Evolutionary conservation across 306 rosid species (phyloP).

Genomic region (Cicer pinnatifidum): DNA sequence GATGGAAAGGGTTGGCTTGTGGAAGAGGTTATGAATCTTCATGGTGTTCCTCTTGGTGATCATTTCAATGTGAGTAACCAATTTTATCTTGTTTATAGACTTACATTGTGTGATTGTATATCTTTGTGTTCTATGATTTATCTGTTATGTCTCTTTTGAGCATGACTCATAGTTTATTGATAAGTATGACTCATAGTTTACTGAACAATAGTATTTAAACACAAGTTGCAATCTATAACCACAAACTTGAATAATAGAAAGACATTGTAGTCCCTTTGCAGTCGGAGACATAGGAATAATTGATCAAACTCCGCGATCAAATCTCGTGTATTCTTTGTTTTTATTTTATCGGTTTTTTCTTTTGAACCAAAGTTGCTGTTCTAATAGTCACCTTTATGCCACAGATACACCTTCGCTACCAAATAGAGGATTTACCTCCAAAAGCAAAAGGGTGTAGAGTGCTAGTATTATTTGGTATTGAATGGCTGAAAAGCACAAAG

Average conservation of each 20-base stretch:
- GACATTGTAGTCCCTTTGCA: too few species aligned
- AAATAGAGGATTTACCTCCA: constrained; percentile 78
- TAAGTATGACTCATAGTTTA: too few species aligned
- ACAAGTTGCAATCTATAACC: too few species aligned
- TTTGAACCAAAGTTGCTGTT: too few species aligned
- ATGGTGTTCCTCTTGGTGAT: constrained; percentile 91
- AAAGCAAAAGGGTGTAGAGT: constrained; percentile 73
- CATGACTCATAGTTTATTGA: too few species aligned
- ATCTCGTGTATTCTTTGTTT: too few species aligned
- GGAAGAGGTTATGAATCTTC: constrained; percentile 88
- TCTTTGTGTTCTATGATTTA: constrained; percentile 38
- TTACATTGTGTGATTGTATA: constrained; percentile 38
- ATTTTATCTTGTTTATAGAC: constrained; percentile 30
- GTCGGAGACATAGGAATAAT: too few species aligned
- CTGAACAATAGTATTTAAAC: too few species aligned
- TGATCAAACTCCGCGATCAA: too few species aligned
- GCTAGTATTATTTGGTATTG: constrained; percentile 74
- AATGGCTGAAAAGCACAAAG: constrained; percentile 89
- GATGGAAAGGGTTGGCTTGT: constrained; percentile 84
- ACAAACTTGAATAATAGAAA: too few species aligned
- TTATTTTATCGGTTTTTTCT: too few species aligned
- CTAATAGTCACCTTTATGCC: constrained; percentile 3
- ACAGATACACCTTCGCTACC: constrained; percentile 90
- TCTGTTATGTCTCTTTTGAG: neutral
- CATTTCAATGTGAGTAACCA: constrained; percentile 69